Percentiles rank a stretch among this genome's conserved stretches.
Conservation (phyloP, 2,329 filamentous ascomycete genomes). For the Penicillium fuscoglaucum region DNA sequence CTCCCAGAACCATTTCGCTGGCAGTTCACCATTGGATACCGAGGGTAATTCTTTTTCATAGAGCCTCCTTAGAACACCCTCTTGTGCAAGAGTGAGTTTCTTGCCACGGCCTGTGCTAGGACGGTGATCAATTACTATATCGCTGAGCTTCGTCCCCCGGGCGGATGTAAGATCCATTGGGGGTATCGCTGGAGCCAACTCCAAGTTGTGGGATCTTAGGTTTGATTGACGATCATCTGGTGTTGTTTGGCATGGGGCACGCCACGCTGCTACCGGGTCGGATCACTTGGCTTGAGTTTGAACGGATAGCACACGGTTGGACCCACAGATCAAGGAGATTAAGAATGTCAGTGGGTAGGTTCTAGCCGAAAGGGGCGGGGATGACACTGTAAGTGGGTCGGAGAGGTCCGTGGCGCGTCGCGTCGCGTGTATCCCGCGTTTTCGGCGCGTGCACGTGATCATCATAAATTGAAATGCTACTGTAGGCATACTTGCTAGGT, state of each 20-base stretch:
- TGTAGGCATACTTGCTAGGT: too few relatives aligned
- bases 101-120: constrained; percentile 4
- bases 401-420: background rate
- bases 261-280: background rate
- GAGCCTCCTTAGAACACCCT: background rate
- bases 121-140: background rate
- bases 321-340: background rate
- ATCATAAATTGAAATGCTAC: background rate
- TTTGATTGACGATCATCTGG: background rate
- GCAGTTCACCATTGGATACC: background rate
- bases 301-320: background rate
- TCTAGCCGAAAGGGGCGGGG: background rate
- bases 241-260: background rate
- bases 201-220: background rate
- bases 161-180: constrained; percentile 1
- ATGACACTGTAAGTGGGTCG: background rate
- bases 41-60: background rate
- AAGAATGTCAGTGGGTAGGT: background rate
- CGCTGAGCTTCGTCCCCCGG: background rate
- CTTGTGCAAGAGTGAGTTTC: constrained; percentile 1
- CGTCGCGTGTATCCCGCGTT: background rate
- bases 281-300: background rate
- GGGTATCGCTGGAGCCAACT: background rate
- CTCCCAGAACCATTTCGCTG: constrained; percentile 1
- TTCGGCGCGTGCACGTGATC: background rate